Conservation (phyloP, 805 yeast species). For the Blastobotrys americana region DNA sequence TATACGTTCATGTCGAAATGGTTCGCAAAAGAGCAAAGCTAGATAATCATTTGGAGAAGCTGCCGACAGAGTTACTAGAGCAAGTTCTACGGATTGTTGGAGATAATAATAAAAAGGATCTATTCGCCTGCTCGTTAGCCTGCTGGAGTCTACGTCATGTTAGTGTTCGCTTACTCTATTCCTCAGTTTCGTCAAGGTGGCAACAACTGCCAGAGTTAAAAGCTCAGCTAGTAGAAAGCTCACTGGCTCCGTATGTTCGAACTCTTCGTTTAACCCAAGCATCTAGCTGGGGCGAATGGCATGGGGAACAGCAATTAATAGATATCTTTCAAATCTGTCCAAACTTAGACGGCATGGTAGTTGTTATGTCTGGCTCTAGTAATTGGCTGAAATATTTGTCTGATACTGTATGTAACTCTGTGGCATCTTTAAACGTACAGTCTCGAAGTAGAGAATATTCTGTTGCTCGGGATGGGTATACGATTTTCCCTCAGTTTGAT, state of each 20-base stretch:
- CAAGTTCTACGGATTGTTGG: neutral
- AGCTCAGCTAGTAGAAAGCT: neutral
- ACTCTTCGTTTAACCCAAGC: constrained; percentile 1
- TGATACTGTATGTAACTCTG: neutral
- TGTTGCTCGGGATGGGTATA: neutral
- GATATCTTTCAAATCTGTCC: neutral
- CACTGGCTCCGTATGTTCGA: constrained; percentile 1
- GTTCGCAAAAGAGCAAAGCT: neutral
- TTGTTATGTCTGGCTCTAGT: constrained; percentile 3
- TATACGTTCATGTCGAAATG: neutral
- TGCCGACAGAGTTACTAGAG: constrained; percentile 4
- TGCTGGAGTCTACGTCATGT: constrained; percentile 1
- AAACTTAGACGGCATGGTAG: neutral
- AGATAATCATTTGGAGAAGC: neutral
- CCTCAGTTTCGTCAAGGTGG: constrained; percentile 1
- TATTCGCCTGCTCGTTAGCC: neutral
- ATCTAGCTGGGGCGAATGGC: constrained; percentile 10
- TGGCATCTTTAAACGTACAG: neutral
- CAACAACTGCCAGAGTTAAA: neutral
- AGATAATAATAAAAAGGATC: neutral
- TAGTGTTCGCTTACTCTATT: constrained; percentile 1
- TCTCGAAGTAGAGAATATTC: neutral
- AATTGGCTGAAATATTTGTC: constrained; percentile 4
- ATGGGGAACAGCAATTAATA: constrained; percentile 1
- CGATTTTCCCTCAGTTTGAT: constrained; percentile 3